Evolutionary conservation across 306 rosid species (phyloP), one percentile per base, ranked within the genome.

Genomic region (Aeschynomene evenia): DNA sequence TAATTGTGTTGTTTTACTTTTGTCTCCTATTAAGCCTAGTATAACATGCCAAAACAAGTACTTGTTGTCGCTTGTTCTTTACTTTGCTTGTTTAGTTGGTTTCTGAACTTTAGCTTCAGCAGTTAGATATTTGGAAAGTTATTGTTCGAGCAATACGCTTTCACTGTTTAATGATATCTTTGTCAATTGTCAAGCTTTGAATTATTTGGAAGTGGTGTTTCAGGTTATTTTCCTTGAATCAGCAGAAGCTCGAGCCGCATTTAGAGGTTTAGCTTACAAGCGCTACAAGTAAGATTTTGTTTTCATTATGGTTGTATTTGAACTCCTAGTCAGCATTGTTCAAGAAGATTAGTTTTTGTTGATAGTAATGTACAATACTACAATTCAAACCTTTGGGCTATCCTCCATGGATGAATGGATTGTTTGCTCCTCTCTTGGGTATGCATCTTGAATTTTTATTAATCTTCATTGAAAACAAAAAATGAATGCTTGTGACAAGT

Each of bases 181-280:
- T 64, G 60, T 1, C 14, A 5, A 33, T 43, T 14, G 14, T 49
- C 66, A 54, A 48, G 54, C 58, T 71, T 71, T 75, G 53, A 80
- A 37, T 31, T 46, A 15, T 74, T 60, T 61, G 72, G 84, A 73
- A 9, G 43, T 85, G 57, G 77, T 81, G 34, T 79, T 66, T 73
- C 88, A 94, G 99, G 86, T 85, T 81, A 86, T 94, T 40, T 94
- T 87, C 79, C 87, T 94, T 31, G 97, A 94, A 81, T 84, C 97
- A 52, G 82, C 87, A 9, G 96, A 80, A 61, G 95, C 97, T 70
- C 86, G 89, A 48, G 85, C 87, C 48, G 97, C 99, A 46, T 85
- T 85, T 80, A 87, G 82, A 84, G 95, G 95, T 70, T 85, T 94
- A 77, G 85, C 90, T 14, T 94, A 91, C 85, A 94, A 85, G 85